Evolutionary conservation across 2,329 filamentous ascomycete species (phyloP).

Genomic region (Malbranchea zuffiana): DNA sequence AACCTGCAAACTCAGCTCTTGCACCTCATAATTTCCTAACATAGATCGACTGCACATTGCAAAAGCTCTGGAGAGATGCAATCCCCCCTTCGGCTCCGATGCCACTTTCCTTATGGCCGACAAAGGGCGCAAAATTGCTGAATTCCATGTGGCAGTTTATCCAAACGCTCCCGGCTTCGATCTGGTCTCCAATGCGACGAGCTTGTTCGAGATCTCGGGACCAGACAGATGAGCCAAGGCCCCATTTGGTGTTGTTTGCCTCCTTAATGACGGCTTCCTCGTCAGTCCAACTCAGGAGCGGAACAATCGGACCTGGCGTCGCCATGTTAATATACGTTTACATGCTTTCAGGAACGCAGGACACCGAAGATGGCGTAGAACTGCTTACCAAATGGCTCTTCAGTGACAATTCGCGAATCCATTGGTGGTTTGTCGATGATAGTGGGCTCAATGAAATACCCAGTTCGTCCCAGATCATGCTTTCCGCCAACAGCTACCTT

Average conservation of each 20-base stretch:
- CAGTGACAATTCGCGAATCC: slow-evolving; percentile 44
- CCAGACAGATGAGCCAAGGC: slow-evolving; percentile 50
- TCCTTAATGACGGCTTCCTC: slow-evolving; percentile 50
- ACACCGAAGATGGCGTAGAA: slow-evolving; percentile 1
- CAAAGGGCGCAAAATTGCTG: slow-evolving; percentile 31
- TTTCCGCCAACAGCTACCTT: slow-evolving; percentile 43
- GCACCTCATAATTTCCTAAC: no score
- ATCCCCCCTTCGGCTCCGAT: slow-evolving; percentile 40
- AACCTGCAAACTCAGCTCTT: no score
- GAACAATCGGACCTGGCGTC: slow-evolving; percentile 49
- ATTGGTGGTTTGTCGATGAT: slow-evolving; percentile 50
- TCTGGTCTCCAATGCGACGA: slow-evolving; percentile 40
- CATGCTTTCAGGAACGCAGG: background rate
- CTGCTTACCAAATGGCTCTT: slow-evolving; percentile 49
- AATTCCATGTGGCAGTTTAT: slow-evolving; percentile 41
- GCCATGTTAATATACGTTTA: no score
- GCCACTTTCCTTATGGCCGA: slow-evolving; percentile 44
- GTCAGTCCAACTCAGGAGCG: slow-evolving; percentile 49
- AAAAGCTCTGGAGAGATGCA: slow-evolving; percentile 31
- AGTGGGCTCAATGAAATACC: slow-evolving; percentile 50
- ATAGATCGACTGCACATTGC: slow-evolving; percentile 30
- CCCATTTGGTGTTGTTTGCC: slow-evolving; percentile 44
- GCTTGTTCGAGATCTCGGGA: slow-evolving; percentile 43
- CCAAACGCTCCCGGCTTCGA: slow-evolving; percentile 51
- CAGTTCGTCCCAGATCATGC: slow-evolving; percentile 27